phyloP scores from a whole-genome alignment of 1,284 basidiomycete species.

The Mrakiaceae sp. region DNA sequence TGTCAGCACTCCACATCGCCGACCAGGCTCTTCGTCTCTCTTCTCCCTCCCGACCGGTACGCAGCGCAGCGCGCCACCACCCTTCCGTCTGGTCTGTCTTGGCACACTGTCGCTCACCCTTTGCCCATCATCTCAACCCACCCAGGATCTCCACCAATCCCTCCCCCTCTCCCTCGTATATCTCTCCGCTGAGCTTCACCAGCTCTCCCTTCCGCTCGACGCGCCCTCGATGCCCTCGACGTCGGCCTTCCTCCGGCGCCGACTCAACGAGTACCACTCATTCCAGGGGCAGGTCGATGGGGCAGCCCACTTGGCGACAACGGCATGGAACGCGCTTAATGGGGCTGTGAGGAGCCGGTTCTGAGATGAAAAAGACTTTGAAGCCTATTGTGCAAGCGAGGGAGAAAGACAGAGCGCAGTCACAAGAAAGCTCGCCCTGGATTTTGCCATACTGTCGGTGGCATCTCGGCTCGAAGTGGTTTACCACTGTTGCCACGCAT shows the following conservation, averaged over 20 bases:
- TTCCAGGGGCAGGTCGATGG: background rate
- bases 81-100: background rate
- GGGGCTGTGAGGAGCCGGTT: conserved; percentile 3
- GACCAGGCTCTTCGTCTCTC: conserved; percentile 10
- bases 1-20: conserved; percentile 11
- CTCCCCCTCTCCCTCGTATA: conserved; percentile 15
- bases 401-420: background rate
- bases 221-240: conserved; percentile 10
- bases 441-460: background rate
- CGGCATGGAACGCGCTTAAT: background rate
- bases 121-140: background rate
- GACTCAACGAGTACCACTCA: conserved; percentile 6
- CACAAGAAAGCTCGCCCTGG: background rate
- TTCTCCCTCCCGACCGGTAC: background rate
- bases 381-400: background rate
- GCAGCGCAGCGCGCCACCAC: background rate
- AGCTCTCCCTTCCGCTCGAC: conserved; percentile 12
- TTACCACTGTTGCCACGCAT: too few relatives aligned
- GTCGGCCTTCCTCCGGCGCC: background rate
- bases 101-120: background rate
- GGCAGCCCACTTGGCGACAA: background rate
- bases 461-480: background rate
- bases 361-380: background rate
- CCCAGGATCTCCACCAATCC: conserved; percentile 9
- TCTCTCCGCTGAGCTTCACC: conserved; percentile 13